Evolutionary conservation across 192 early-diverging fungal genomes (phyloP), one percentile per base, ranked within the genome.

Genomic region (Coemansia asiatica): DNA sequence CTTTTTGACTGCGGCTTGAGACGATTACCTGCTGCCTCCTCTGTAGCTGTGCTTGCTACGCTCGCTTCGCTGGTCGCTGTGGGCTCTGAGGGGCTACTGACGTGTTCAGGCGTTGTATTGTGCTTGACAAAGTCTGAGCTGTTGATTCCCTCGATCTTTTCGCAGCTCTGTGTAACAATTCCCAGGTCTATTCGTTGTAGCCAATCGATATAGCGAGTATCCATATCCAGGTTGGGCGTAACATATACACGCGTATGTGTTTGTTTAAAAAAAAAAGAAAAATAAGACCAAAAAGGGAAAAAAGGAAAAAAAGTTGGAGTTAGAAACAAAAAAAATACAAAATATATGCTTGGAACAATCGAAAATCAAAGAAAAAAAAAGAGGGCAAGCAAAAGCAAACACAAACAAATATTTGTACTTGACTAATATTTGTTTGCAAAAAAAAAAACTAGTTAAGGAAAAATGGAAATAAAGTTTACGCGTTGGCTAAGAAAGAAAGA

Each of bases 181-280:
- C 51, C 23, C 27, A 36, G 50, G 28, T 56, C 64, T 71, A 66
- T 60, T 72, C 63, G 71, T 51, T 63, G 62, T 63, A 78, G 44
- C 50, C 54, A 58, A 63, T 64, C 29, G 69, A 72, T 18, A 64
- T 33, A 28, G 12, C 51, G 33, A 35, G 63, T 35, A 49, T 71
- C 69, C 75, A 77, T 77, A 64, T 8, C 60, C 56, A 36, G 54
- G 44, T n/a, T 54, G 36, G 60, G 68, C 40, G 40, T 44, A 44
- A 44, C 40, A 75, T 70, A 66, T 21, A 38, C 64, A 66, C 49
- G 15, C 49, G 50, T 22, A 18, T 16, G 35, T 33, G 6, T 63
- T 28, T 6, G 19, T 18, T 50, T 61, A 60, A 6, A 38, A 60
- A 23, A 28, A 38, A 51, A 23, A 28, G 15, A 3, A 44, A 16